phyloP scores from a whole-genome alignment of 2,329 filamentous ascomycete genomes.

The Parastagonospora avenae region DNA sequence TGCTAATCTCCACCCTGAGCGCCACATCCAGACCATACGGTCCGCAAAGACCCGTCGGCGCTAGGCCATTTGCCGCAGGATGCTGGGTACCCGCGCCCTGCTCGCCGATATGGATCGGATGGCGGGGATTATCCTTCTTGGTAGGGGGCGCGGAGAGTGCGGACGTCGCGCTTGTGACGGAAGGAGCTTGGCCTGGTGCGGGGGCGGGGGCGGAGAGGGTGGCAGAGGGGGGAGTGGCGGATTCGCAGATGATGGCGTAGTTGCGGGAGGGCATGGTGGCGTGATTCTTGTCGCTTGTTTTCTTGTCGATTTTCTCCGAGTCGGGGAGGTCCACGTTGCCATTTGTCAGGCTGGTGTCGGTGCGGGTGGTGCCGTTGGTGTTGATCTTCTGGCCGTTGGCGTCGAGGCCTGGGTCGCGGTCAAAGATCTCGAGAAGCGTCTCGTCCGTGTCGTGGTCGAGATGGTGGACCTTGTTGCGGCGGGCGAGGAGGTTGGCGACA shows the following conservation, averaged over 20 bases:
- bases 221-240: slow-evolving; percentile 32
- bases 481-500: slow-evolving; percentile 67
- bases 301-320: slow-evolving; percentile 45
- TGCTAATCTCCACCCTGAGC: slow-evolving; percentile 55
- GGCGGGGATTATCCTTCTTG: slow-evolving; percentile 64
- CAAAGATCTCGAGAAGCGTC: slow-evolving; percentile 66
- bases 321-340: slow-evolving; percentile 17
- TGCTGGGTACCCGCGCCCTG: slow-evolving; percentile 77
- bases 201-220: slow-evolving; percentile 23
- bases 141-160: slow-evolving; percentile 31
- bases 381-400: slow-evolving; percentile 25
- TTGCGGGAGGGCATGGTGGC: slow-evolving; percentile 80
- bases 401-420: slow-evolving; percentile 59
- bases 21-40: slow-evolving; percentile 53
- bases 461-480: slow-evolving; percentile 69
- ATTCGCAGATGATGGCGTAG: slow-evolving; percentile 67
- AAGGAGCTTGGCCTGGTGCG: slow-evolving; percentile 26
- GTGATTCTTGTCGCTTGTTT: slow-evolving; percentile 76
- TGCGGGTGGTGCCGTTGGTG: slow-evolving; percentile 12
- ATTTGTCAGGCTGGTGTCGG: slow-evolving; percentile 18
- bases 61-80: slow-evolving; percentile 64
- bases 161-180: slow-evolving; percentile 35
- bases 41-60: slow-evolving; percentile 51
- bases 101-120: slow-evolving; percentile 76
- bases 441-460: slow-evolving; percentile 67